phyloP scores from a whole-genome alignment of 345 rosid genomes.

The Eucalyptus cloeziana region DNA sequence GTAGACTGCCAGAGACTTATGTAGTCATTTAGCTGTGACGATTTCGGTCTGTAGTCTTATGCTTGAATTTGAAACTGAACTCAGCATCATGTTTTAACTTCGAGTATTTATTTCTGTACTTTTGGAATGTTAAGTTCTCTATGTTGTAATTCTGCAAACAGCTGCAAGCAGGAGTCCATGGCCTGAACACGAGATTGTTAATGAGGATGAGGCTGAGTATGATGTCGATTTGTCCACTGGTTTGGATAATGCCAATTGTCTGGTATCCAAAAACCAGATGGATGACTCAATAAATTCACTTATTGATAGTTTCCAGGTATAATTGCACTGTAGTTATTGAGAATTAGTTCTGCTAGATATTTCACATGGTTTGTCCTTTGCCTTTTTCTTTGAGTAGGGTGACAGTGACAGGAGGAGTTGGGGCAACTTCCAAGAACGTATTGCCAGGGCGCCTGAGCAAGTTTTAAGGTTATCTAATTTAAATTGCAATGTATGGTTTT shows the following conservation, averaged over 20 bases:
- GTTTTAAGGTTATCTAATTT: conserved; percentile 51
- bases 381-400: conserved; percentile 28
- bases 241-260: conserved; percentile 9
- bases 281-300: conserved; percentile 40
- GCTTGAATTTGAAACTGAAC: not conserved
- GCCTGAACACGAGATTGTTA: conserved; percentile 64
- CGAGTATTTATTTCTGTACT: not conserved
- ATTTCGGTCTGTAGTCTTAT: not conserved
- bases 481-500: not conserved
- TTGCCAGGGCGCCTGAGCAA: conserved; percentile 75
- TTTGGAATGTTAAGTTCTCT: not conserved
- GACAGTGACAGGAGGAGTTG: conserved; percentile 51
- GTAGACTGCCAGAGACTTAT: not conserved
- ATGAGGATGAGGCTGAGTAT: conserved; percentile 70
- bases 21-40: not conserved
- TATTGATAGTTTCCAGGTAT: conserved; percentile 53
- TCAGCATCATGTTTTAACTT: not conserved
- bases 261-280: conserved; percentile 21
- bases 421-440: conserved; percentile 51
- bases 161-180: conserved; percentile 65
- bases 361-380: not conserved
- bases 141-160: conserved; percentile 7
- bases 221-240: conserved; percentile 42
- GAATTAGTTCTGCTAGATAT: not conserved
- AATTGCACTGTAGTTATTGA: not conserved